Evolutionary conservation across 129 eudicot genomes (phyloP).

Genomic region (Lonicera japonica): DNA sequence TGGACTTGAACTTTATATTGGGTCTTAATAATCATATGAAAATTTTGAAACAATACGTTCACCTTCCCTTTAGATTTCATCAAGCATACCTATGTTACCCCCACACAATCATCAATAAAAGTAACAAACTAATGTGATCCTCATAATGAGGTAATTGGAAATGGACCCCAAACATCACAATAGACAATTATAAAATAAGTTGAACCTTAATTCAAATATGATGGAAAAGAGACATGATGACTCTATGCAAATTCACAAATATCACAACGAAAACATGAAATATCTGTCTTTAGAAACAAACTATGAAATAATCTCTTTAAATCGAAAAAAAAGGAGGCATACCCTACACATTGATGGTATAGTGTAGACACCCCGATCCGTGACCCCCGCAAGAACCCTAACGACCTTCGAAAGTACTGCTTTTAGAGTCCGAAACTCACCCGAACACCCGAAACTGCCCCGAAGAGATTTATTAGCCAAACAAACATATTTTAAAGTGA

Average conservation of each 20-base stretch:
- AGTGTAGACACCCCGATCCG: too few species aligned
- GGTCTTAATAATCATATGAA: slow-evolving; percentile 14
- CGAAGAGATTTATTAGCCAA: too few species aligned
- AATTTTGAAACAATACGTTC: slow-evolving; percentile 10
- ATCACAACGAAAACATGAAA: slow-evolving; percentile 5
- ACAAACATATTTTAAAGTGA: too few species aligned
- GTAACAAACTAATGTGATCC: slow-evolving; percentile 8
- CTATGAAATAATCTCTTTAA: not conserved
- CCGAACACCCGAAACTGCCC: too few species aligned
- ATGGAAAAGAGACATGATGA: slow-evolving; percentile 5
- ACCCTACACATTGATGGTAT: not conserved
- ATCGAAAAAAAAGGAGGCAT: slow-evolving; percentile 7
- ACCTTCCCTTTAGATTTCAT: slow-evolving; percentile 23
- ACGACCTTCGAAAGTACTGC: too few species aligned
- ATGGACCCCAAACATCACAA: slow-evolving; percentile 26
- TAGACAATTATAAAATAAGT: slow-evolving; percentile 9
- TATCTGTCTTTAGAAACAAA: slow-evolving; percentile 5
- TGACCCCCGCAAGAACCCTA: too few species aligned
- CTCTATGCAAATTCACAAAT: slow-evolving; percentile 27
- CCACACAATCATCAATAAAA: slow-evolving; percentile 25
- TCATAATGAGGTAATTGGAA: too few species aligned
- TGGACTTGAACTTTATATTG: slow-evolving; percentile 9
- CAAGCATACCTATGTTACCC: slow-evolving; percentile 23
- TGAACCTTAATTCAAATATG: slow-evolving; percentile 8
- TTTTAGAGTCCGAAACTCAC: too few species aligned